Percentiles rank a stretch among this genome's conserved stretches.
phyloP scores from a whole-genome alignment of 164 flowering plant genomes.

The Cinnamomum chago region DNA sequence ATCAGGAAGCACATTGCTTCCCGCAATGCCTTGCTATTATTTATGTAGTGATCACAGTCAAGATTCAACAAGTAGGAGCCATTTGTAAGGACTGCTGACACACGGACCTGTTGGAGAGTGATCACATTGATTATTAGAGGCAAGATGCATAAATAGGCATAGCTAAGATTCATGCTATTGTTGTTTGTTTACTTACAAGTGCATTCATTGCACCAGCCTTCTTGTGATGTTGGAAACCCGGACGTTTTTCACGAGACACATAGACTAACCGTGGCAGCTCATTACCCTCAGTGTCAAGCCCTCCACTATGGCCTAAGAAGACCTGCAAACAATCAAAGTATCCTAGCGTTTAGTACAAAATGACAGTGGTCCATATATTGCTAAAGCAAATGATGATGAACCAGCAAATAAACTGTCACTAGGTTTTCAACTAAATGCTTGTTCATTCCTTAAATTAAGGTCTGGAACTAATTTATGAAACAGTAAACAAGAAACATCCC shows the following conservation, averaged over 20 bases:
- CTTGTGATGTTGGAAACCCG: constrained; percentile 57
- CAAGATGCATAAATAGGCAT: not conserved
- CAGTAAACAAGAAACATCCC: not conserved
- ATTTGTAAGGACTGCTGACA: constrained; percentile 62
- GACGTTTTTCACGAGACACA: constrained; percentile 58
- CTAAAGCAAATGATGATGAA: no score
- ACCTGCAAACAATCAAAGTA: constrained; percentile 26
- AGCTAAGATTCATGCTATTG: not conserved
- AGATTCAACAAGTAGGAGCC: constrained; percentile 61
- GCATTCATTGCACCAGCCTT: constrained; percentile 77
- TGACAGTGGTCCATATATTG: no score
- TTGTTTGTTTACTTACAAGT: constrained; percentile 31
- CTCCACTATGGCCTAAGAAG: constrained; percentile 47
- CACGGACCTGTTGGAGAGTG: constrained; percentile 29
- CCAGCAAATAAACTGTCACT: no score
- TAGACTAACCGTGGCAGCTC: constrained; percentile 49
- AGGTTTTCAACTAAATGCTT: no score
- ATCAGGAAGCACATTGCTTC: constrained; percentile 74
- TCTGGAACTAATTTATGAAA: no score
- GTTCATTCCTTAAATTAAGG: no score
- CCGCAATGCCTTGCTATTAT: constrained; percentile 62
- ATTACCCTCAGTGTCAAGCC: constrained; percentile 43
- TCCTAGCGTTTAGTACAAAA: no score
- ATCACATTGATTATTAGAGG: not conserved
- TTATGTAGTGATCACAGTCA: constrained; percentile 71